Evolutionary conservation across 1,284 basidiomycete genomes (phyloP).

Genomic region (Cutaneotrichosporon curvatum): DNA sequence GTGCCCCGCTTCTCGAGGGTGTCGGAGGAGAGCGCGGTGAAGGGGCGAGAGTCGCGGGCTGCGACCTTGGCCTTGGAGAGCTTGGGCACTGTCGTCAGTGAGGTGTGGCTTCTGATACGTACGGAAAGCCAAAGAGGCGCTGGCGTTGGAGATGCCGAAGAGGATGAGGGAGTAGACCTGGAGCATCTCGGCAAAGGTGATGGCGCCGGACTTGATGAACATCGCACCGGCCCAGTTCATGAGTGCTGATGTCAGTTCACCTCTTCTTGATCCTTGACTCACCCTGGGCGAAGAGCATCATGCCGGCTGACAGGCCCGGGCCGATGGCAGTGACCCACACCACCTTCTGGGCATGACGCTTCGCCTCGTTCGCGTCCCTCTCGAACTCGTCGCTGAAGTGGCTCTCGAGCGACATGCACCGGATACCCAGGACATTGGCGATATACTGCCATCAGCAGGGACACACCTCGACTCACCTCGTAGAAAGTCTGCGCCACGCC

Average conservation of each 20-base stretch:
- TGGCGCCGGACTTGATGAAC: constrained; percentile 70
- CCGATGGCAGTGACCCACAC: constrained; percentile 79
- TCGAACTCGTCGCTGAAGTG: constrained; percentile 68
- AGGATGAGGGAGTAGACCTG: constrained; percentile 85
- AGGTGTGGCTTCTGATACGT: constrained; percentile 39
- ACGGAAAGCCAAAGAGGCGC: constrained; percentile 83
- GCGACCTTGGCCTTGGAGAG: constrained; percentile 75
- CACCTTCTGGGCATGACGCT: constrained; percentile 62
- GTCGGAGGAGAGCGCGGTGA: constrained; percentile 55
- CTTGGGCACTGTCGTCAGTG: constrained; percentile 55
- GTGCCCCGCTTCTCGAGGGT: constrained; percentile 63
- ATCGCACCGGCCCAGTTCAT: constrained; percentile 84
- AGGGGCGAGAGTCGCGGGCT: constrained; percentile 64
- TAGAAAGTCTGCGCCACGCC: constrained; percentile 79
- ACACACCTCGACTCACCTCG: constrained; percentile 53
- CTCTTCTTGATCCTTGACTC: constrained; percentile 11
- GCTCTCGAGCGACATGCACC: constrained; percentile 78
- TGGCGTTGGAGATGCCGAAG: constrained; percentile 86
- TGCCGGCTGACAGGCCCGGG: constrained; percentile 66
- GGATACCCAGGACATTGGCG: constrained; percentile 75
- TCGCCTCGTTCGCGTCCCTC: constrained; percentile 56
- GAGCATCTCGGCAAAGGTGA: constrained; percentile 80
- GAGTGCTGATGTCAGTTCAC: constrained; percentile 52
- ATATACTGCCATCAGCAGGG: constrained; percentile 54
- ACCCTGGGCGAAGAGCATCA: constrained; percentile 78